phyloP scores from a whole-genome alignment of 2,329 filamentous ascomycete genomes.

The Venturia pyrina region DNA sequence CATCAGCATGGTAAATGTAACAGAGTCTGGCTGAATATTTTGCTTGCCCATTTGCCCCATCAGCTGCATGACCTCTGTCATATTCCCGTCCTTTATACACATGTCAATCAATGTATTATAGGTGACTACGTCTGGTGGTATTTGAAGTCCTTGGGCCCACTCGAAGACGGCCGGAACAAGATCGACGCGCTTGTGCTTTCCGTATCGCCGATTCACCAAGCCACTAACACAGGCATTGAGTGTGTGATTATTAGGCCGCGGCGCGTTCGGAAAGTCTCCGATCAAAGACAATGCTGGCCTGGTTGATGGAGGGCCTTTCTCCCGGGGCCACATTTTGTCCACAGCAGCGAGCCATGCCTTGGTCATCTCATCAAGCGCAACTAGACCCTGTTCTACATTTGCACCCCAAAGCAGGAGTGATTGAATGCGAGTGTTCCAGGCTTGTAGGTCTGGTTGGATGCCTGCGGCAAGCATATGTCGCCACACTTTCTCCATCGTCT shows the following conservation, averaged over 20 bases:
- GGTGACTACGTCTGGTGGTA: constrained; percentile 38
- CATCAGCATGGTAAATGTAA: constrained; percentile 65
- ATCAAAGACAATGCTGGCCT: not conserved
- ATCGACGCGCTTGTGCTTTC: constrained; percentile 31
- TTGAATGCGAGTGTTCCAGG: constrained; percentile 63
- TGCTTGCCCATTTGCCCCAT: constrained; percentile 49
- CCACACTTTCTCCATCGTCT: constrained; percentile 60
- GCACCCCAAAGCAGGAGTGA: constrained; percentile 50
- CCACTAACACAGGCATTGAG: constrained; percentile 63
- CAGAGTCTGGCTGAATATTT: constrained; percentile 49
- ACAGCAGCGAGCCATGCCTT: constrained; percentile 41
- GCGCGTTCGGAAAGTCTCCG: constrained; percentile 22
- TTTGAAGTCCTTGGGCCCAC: constrained; percentile 33
- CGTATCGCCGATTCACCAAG: constrained; percentile 33
- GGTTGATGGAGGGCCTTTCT: constrained; percentile 13
- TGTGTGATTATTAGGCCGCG: constrained; percentile 52
- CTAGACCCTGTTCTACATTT: constrained; percentile 44
- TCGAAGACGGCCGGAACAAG: constrained; percentile 28
- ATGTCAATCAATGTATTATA: constrained; percentile 63
- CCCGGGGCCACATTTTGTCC: constrained; percentile 13
- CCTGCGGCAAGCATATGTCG: constrained; percentile 47
- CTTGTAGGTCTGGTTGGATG: constrained; percentile 49
- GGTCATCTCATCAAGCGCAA: constrained; percentile 57
- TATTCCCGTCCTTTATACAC: constrained; percentile 41
- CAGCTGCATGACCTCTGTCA: constrained; percentile 41